Percentiles rank a stretch among this genome's conserved stretches.
Evolutionary conservation across 441 rosid species (phyloP).

Genomic region (Adansonia gregorii): DNA sequence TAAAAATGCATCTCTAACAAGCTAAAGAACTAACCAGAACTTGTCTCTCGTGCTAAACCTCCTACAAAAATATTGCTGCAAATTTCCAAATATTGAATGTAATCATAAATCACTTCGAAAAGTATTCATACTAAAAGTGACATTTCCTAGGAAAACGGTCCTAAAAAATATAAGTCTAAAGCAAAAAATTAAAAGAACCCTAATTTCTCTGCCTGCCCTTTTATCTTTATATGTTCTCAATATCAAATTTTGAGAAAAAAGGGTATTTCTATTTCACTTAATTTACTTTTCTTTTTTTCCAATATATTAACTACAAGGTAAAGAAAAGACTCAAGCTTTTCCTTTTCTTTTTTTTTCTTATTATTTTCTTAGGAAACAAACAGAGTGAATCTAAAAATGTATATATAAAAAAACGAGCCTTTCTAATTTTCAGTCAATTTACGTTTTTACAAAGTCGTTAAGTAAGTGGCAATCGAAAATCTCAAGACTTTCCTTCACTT

Average conservation of each 20-base stretch:
- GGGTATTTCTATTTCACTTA: no score
- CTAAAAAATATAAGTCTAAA: background rate
- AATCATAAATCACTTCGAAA: constrained; percentile 13
- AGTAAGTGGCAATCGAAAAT: background rate
- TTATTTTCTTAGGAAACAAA: background rate
- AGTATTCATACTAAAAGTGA: constrained; percentile 14
- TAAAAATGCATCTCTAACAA: constrained; percentile 28
- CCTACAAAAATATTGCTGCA: constrained; percentile 95
- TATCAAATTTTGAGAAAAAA: background rate
- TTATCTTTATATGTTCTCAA: background rate
- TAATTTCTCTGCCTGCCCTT: background rate
- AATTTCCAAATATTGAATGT: constrained; percentile 40
- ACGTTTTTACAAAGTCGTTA: background rate
- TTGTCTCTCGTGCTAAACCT: constrained; percentile 95
- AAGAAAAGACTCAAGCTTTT: background rate
- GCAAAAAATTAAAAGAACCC: background rate
- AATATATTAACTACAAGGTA: background rate
- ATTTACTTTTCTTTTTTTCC: no score
- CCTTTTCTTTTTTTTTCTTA: background rate
- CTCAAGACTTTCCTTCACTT: background rate
- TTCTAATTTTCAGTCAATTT: background rate
- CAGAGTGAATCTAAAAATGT: background rate
- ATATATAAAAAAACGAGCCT: background rate
- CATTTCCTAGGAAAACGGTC: background rate
- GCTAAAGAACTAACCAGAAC: constrained; percentile 74